Evolutionary conservation across 2,329 filamentous ascomycete genomes (phyloP).

Genomic region (Trichoderma citrinoviride): DNA sequence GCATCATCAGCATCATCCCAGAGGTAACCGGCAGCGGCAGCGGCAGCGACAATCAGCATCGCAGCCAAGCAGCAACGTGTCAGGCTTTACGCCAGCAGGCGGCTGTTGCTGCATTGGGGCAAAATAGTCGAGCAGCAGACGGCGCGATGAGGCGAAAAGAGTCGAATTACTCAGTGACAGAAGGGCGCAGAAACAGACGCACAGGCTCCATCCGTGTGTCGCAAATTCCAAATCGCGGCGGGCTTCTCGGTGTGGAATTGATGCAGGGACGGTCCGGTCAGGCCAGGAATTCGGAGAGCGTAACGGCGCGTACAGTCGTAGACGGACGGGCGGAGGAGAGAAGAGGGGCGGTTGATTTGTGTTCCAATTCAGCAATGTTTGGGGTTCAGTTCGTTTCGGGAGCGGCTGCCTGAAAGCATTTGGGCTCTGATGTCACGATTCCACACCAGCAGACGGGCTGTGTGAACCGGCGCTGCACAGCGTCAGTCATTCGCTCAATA

Average conservation of each 20-base stretch:
- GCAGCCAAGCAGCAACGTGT: not conserved
- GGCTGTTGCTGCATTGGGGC: conserved; percentile 17
- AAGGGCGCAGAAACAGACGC: not conserved
- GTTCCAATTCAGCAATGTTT: not conserved
- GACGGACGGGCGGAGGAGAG: conserved; percentile 4
- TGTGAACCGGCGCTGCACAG: not conserved
- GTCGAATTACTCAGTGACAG: not conserved
- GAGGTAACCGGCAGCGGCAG: not conserved
- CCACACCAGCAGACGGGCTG: not conserved
- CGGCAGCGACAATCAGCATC: conserved; percentile 6
- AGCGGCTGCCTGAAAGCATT: not conserved
- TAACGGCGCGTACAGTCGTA: too few species aligned
- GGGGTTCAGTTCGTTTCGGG: not conserved
- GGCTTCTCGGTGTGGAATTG: not conserved
- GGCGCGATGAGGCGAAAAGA: not conserved
- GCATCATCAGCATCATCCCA: not conserved
- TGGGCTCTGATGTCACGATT: conserved; percentile 12
- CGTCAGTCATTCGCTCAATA: not conserved
- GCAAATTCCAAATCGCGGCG: conserved; percentile 2
- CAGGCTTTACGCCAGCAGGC: not conserved
- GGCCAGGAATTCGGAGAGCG: too few species aligned
- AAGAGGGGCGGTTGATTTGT: not conserved
- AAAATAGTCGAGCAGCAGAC: conserved; percentile 13
- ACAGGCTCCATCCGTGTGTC: not conserved
- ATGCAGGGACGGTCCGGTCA: not conserved